Evolutionary conservation across 148 eudicot genomes (phyloP), one percentile per base, ranked within the genome.

Genomic region (Amaranthus palmeri): DNA sequence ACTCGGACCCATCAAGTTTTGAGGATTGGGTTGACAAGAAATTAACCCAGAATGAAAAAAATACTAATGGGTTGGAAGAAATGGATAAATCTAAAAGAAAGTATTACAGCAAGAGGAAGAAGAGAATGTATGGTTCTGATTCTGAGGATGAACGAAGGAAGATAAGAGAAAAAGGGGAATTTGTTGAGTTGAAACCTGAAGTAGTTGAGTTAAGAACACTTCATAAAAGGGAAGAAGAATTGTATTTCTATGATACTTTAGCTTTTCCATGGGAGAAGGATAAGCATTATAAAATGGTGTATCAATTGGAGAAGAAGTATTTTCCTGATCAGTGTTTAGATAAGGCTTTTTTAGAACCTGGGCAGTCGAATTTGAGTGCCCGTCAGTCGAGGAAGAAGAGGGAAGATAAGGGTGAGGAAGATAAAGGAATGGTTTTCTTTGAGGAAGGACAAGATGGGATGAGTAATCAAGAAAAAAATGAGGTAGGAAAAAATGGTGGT

Each of bases 241-340:
- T 95, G 82, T 91, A 88, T 77, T 95, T 91, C 18, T 86, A 91
- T 51, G 98, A 95, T 70, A 71, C 90, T 10, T 95, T 95, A 71
- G 87, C 97, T 18, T 88, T 89, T 62, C 98, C 98, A 12, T 95
- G 98, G 97, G 98, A 95, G 79, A 91, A 91, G 67, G 90, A 91
- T 11, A 95, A 91, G 84, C 98, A 95, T 86, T 95, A 95, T 70
- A 95, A 82, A 73, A 95, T 95, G 98, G 97, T 95, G 70, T 92
- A 95, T 82, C 97, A 92, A 65, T 76, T 95, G 82, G 99, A 95
- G 96, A 95, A 92, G 87, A 95, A 95, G 88, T 95, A 86, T 72
- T 92, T 86, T 56, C 99, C 97, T 69, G 89, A 88, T 72, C 93
- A 95, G 79, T 78, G 96, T 74, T 90, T 95, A 49, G 97, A 92